phyloP scores from a whole-genome alignment of 2,329 filamentous ascomycete genomes.

The Setomelanomma holmii region DNA sequence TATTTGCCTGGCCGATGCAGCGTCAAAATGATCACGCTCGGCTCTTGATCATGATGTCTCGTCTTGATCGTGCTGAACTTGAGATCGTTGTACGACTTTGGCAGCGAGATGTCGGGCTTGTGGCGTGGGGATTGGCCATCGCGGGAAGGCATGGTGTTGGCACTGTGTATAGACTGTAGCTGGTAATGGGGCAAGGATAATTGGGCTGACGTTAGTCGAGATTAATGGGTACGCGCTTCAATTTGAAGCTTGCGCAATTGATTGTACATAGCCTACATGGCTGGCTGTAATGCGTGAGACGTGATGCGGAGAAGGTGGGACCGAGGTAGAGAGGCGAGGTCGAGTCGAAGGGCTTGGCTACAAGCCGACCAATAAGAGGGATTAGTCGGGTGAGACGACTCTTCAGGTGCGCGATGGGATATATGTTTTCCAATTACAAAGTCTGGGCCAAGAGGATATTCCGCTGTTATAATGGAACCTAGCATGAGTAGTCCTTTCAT shows the following conservation, averaged over 20 bases:
- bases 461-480: too few relatives aligned
- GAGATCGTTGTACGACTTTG: conserved; percentile 50
- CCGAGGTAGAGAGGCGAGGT: background rate
- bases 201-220: background rate
- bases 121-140: conserved; percentile 20
- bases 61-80: conserved; percentile 52
- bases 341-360: conserved; percentile 8
- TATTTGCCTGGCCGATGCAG: conserved; percentile 70
- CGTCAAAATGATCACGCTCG: conserved; percentile 67
- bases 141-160: conserved; percentile 14
- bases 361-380: background rate
- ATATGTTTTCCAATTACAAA: background rate
- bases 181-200: background rate
- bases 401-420: background rate
- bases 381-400: background rate
- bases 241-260: conserved; percentile 7
- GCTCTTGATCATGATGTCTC: conserved; percentile 51
- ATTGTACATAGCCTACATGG: conserved; percentile 12
- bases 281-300: background rate
- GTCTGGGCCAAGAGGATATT: too few relatives aligned
- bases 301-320: conserved; percentile 11
- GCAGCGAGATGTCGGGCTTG: conserved; percentile 38
- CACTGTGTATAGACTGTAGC: background rate
- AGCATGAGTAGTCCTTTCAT: too few relatives aligned
- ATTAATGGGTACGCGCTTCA: background rate